Evolutionary conservation across 2,329 filamentous ascomycete species (phyloP), one percentile per base, ranked within the genome.

Genomic region (Sclerotinia minor): DNA sequence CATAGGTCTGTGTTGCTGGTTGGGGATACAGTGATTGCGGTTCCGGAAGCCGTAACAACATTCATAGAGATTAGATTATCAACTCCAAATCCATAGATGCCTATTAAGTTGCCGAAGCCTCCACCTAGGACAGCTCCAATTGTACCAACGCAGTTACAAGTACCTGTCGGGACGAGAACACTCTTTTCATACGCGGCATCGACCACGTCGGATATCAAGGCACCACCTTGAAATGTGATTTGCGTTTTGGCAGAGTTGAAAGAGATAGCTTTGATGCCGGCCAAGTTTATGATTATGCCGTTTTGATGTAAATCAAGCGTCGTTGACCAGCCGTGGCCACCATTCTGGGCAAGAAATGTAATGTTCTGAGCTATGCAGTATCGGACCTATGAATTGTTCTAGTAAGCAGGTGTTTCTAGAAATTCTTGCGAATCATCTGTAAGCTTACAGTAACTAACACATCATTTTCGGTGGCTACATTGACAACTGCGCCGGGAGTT

Each of bases 281-380:
- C 15, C 47, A 69, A 32, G 24, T 68, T 65, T 24, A 69, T 67
- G 8, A 45, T 19, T 6, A 69, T 32, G 5, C 60, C 59, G n/a
- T 59, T 55, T 15, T 32, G n/a, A 15, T 50, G 15, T 41, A 41
- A 26, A 19, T 47, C 26, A 17, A 71, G 44, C 1, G 57, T 52
- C 13, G 24, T n/a, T 13, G 32, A 26, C 17, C 67, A 65, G 3
- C 64, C 70, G 26, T 71, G 67, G 17, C 55, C 65, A n/a, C 70
- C 68, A 8, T 52, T 55, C 49, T 69, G 67, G 5, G 70, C 68
- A 32, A 69, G 53, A 44, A 70, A 69, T 5, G 64, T 47, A 9
- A 71, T 70, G 8, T 64, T 52, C 19, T 53, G 2, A 26, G 32
- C 35, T 24, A 17, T 53, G 9, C 47, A 52, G 19, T 44, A 64